Evolutionary conservation across 768 basidiomycete genomes (phyloP), one percentile per base, ranked within the genome.

Genomic region (Russula foetens): DNA sequence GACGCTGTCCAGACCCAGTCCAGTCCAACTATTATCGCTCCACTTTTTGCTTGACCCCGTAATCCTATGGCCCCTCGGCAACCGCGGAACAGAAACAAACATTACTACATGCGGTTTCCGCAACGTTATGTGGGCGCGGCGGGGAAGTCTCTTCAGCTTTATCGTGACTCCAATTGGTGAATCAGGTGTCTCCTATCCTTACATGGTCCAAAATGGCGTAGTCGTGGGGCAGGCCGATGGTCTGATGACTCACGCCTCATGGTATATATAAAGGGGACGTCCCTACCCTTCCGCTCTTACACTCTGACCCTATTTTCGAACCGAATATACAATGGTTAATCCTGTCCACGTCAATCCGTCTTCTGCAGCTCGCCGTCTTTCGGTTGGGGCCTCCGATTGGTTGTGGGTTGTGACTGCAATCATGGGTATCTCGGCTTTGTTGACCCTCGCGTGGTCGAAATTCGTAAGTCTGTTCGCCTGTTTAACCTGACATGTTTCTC

Each of bases 341-440:
- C 75, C 75, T 0, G 66, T 78, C 28, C 23, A 64, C 4, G 50
- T 49, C 43, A 79, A 79, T 56, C 77, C 75, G 0, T 69, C 74
- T 11, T 69, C 50, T 7, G 76, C 76, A 26, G 68, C 67, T 15
- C 63, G 62, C 52, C 74, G 75, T 68, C 77, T 83, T 69, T 76
- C 77, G 55, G 64, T 67, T 0, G 71, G 71, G 35, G 81, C 75
- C 4, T 79, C 81, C 1, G 73, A 83, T 71, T 84, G 79, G 79
- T 69, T 78, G 6, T 84, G 81, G 81, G 76, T 81, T 0, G 81
- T 81, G 41, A 80, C 79, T 53, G 76, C 77, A 9, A 53, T 82
- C 57, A 82, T 84, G 80, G 65, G 74, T 7, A 6, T 78, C 19
- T 71, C 72, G 11, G 76, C 77, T 62, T 47, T 81, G 33, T 39